phyloP scores from a whole-genome alignment of 176 grass and related monocot genomes.

The Hordeum marinum region DNA sequence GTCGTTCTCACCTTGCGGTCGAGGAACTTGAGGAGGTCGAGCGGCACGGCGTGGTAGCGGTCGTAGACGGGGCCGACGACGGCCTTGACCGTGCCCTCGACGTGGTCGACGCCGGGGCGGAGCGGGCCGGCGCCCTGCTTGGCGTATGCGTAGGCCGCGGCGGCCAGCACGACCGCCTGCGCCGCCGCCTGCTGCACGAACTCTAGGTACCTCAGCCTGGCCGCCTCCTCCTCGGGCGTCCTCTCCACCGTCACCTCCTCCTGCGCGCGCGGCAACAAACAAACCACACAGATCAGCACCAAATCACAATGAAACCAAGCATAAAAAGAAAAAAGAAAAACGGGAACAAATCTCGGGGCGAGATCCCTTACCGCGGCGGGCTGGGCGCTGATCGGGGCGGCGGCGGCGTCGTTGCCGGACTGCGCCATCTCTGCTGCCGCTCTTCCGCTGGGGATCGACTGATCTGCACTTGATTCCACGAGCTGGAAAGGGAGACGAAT shows the following conservation, averaged over 20 bases:
- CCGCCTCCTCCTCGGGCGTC: constrained; percentile 36
- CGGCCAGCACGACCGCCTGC: constrained; percentile 54
- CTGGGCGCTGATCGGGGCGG: constrained; percentile 24
- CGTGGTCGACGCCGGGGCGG: constrained; percentile 67
- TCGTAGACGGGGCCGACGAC: constrained; percentile 84
- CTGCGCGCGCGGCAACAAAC: neutral
- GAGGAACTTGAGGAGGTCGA: constrained; percentile 70
- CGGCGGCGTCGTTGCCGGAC: neutral
- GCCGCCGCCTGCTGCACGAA: constrained; percentile 72
- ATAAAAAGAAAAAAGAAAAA: no score
- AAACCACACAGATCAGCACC: neutral
- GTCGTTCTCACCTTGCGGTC: constrained; percentile 62
- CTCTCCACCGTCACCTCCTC: constrained; percentile 43
- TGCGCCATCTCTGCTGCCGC: constrained; percentile 10
- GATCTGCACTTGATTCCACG: neutral
- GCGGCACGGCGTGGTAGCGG: constrained; percentile 59
- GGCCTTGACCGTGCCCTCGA: constrained; percentile 80
- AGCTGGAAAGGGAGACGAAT: neutral
- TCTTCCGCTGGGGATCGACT: neutral
- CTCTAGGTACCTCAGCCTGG: constrained; percentile 79
- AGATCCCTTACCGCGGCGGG: constrained; percentile 12
- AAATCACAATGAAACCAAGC: neutral
- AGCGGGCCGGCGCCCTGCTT: constrained; percentile 78
- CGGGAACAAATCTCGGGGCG: neutral
- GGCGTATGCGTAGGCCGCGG: constrained; percentile 59